Evolutionary conservation across 2,329 filamentous ascomycete genomes (phyloP), one percentile per base, ranked within the genome.

Genomic region (Cercospora sp.): DNA sequence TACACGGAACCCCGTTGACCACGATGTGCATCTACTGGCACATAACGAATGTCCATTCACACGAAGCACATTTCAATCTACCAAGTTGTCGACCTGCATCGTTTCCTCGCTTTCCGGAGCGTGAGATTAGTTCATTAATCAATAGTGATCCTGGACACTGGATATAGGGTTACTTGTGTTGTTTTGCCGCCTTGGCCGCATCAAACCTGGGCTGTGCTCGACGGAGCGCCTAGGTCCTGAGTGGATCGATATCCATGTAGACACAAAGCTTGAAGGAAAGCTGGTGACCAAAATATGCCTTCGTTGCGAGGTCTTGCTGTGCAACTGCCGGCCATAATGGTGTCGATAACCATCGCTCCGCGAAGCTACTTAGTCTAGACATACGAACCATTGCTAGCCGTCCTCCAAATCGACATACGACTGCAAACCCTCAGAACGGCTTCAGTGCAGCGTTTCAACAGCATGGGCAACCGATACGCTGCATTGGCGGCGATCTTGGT

Each of bases 401-500:
- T 53, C 5, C 20, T 53, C 10, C 48, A 28, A 28, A 13, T 5
- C 12, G 48, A 28, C 48, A 53, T 48, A 48, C 42, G 4, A 23
- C 10, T 20, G 18, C 18, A 23, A 13, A 51, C 10, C 18, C 45
- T 20, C 20, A 23, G 20, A 16, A 20, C 40, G 30, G 28, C 23
- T 48, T 28, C 26, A 26, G 10, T 36, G 13, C 42, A 6, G n/a
- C 5, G n/a, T 20, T 31, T 2, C 1, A 20, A 12, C 26, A 26
- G 28, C 20, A 51, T 51, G 60, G n/a, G 12, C 7, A 30, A 48
- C 31, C 12, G 36, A 23, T 63, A 55, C 13, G 64, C 64, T 62
- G 33, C 59, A 23, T 31, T 55, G 23, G 59, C 51, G 20, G 64
- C 64, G 30, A 13, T 53, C 12, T 59, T 65, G 26, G 16, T 66